Evolutionary conservation across 106 monocot species (phyloP).

Genomic region (Chionographis japonica): DNA sequence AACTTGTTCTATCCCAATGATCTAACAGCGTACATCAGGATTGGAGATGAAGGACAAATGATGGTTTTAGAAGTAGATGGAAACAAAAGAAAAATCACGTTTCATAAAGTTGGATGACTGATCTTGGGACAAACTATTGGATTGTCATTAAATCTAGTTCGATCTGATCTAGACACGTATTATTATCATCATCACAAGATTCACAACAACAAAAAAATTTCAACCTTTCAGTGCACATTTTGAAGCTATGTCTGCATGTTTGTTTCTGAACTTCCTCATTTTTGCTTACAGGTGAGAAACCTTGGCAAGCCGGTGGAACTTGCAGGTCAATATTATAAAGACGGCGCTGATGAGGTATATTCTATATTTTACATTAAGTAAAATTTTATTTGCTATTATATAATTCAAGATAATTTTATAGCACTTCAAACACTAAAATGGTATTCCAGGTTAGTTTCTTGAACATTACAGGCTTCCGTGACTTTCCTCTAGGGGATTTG

Average conservation of each 20-base stretch:
- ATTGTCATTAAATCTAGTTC: too few species aligned
- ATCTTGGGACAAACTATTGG: too few species aligned
- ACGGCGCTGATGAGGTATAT: conserved; percentile 96
- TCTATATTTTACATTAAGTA: neutral
- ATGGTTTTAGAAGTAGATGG: too few species aligned
- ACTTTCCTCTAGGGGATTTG: conserved; percentile 89
- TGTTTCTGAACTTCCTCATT: neutral
- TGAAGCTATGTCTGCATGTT: neutral
- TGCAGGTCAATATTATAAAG: conserved; percentile 89
- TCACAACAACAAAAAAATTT: too few species aligned
- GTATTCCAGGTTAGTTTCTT: conserved; percentile 81
- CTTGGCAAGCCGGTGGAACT: conserved; percentile 98
- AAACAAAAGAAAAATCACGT: too few species aligned
- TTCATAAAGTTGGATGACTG: too few species aligned
- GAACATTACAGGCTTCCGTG: conserved; percentile 97
- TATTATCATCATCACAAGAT: neutral
- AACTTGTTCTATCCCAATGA: too few species aligned
- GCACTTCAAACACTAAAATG: neutral
- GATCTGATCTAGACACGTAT: too few species aligned
- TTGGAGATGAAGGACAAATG: too few species aligned
- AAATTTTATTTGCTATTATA: too few species aligned
- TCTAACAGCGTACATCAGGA: too few species aligned
- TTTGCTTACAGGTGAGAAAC: conserved; percentile 70
- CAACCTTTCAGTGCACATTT: neutral
- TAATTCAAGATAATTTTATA: neutral